Evolutionary conservation across 805 yeast species (phyloP), one percentile per base, ranked within the genome.

Genomic region (Teunomyces stri): DNA sequence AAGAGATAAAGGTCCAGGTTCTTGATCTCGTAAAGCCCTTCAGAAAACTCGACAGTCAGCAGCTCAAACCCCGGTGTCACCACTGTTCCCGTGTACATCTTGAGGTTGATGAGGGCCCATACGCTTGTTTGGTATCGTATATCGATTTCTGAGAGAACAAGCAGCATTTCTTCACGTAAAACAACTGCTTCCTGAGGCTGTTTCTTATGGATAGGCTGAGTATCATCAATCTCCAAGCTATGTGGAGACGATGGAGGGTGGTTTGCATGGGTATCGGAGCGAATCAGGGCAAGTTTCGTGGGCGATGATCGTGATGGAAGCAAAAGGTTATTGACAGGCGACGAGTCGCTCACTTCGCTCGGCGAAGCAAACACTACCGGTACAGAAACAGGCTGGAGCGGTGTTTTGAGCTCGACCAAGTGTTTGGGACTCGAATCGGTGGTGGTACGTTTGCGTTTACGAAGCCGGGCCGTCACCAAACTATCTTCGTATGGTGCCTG

Each of bases 71-170:
- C 63, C 11, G 58, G 56, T 1, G 53, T 51, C 5, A 65, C 42
- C 1, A 80, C 57, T 2, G 60, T 55, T 0, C 84, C 88, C 0
- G 87, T 79, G 51, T 76, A 80, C 59, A 70, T 70, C 40, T 72
- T 75, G 36, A 76, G 66, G 47, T 73, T 70, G 51, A 72, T 75
- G 12, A 71, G 69, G 10, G 79, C 81, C 85, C 85, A 82, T 1
- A 82, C 83, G 39, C 79, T 72, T 5, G 52, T 51, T 0, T 45
- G 45, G 30, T 54, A 49, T 6, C 25, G 15, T 20, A 68, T 54
- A 18, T 53, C 47, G 1, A 20, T 25, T 21, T 44, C 39, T 3
- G 42, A n/a, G 11, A 36, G 25, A 5, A 21, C 22, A 10, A 12
- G n/a, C 50, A 41, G 47, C 42, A 7, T 31, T 33, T 30, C 48